Conservation (phyloP, 2,329 filamentous ascomycete genomes). For the Dryadomyces sulphureus region DNA sequence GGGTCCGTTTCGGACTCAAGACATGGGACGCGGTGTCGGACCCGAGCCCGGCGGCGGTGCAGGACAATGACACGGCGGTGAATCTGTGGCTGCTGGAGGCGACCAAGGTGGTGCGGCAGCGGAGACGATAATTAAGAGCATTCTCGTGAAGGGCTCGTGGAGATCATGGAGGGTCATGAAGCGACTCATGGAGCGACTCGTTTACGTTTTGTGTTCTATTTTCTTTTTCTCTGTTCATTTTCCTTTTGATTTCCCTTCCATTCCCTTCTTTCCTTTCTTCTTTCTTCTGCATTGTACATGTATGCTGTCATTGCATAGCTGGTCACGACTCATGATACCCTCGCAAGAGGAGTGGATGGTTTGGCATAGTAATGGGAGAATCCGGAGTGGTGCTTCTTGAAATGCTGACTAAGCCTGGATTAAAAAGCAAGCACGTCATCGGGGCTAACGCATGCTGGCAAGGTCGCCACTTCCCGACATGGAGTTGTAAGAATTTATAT, state of each 20-base stretch:
- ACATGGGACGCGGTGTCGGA: conserved; percentile 13
- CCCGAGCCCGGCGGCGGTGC: conserved; percentile 9
- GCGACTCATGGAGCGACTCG: neutral
- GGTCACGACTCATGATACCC: conserved; percentile 3
- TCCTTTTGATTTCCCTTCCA: neutral
- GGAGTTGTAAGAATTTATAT: no score
- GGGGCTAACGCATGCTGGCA: conserved; percentile 9
- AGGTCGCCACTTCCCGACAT: neutral
- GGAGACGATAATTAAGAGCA: conserved; percentile 4
- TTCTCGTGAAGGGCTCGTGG: neutral
- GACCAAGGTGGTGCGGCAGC: conserved; percentile 10
- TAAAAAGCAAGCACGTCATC: conserved; percentile 13
- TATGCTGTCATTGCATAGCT: conserved; percentile 1
- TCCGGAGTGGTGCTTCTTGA: no score
- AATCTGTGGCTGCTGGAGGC: conserved; percentile 12
- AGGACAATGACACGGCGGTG: conserved; percentile 13
- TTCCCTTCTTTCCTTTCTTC: neutral
- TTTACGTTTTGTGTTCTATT: neutral
- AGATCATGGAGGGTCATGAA: no score
- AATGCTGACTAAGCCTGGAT: neutral
- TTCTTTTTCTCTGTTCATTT: neutral
- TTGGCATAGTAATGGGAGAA: neutral
- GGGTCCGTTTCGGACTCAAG: conserved; percentile 11
- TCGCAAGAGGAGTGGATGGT: neutral
- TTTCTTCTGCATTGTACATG: neutral